Base-by-base conservation (phyloP, 768 basidiomycete species). In the Mycena capillaripes region DNA sequence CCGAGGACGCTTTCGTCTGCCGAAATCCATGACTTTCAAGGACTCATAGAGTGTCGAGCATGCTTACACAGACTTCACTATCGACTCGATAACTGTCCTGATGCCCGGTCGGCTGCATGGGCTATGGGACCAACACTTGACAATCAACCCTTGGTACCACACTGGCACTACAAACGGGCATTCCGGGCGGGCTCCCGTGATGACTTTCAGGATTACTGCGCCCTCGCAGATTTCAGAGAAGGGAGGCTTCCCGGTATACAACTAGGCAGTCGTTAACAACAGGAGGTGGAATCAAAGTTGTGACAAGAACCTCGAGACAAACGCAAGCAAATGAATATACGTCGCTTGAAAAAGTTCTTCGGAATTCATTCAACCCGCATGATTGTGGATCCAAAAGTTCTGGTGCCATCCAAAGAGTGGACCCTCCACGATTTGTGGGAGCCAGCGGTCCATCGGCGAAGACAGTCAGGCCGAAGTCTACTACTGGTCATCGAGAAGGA, bases 401-500 rank as follows among this genome's bases (percentile, higher is more conserved):
- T 3, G 69, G 69, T 21, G 60, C 69, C 69, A 70, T 70, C 76
- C 75, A 77, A 36, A 72, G 69, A 23, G 53, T 25, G 10, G 75
- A 68, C 16, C 76, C 76, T 21, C 65, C 66, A 34, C 71, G 63
- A 21, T 55, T 53, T n/a, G 64, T 70, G 1, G 72, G 48, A 2
- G 67, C 61, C 25, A 46, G 50, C 2, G 62, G 66, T 7, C 72
- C 44, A 46, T 77, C 71, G 1, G 66, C 50, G 9, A 75, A 59
- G 27, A 65, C 60, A 8, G 75, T 34, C 19, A 77, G 42, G 19
- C 77, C 77, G 52, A 76, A 77, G 57, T 77, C 77, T 32, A 73
- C 73, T 5, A 77, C 32, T 68, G 56, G 4, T 74, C 69, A 23
- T 68, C 70, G 17, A 76, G 69, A 17, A 77, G 71, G 19, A 77